Percentiles rank a stretch among this genome's conserved stretches.
Conservation (phyloP, 345 rosid species). For the Laguncularia racemosa region DNA sequence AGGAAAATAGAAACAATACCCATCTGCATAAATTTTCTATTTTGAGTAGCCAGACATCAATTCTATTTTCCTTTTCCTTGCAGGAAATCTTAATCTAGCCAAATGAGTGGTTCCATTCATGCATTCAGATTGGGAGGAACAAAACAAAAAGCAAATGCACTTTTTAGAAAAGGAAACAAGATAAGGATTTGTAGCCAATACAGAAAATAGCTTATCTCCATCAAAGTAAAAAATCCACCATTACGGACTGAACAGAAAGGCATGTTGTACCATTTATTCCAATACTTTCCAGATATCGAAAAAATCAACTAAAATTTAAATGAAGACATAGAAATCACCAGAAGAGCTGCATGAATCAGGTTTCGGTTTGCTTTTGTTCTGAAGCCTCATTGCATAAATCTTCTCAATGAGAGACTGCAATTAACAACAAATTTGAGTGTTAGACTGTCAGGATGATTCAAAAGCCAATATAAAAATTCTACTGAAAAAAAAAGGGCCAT, state of each 20-base stretch:
- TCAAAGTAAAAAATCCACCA: background rate
- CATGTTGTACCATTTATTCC: background rate
- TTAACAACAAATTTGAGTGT: constrained; percentile 1
- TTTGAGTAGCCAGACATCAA: background rate
- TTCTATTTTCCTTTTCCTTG: too few relatives aligned
- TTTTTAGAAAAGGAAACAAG: too few relatives aligned
- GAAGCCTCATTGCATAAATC: constrained; percentile 25
- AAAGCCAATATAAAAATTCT: too few relatives aligned
- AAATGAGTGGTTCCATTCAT: too few relatives aligned
- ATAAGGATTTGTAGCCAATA: too few relatives aligned
- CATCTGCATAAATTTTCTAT: constrained; percentile 33
- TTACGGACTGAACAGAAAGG: background rate
- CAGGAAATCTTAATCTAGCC: too few relatives aligned
- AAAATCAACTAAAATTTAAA: too few relatives aligned
- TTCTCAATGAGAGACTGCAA: constrained; percentile 32
- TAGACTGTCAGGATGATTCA: too few relatives aligned
- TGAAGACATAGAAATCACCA: constrained; percentile 17
- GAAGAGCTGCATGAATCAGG: constrained; percentile 18
- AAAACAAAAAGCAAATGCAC: too few relatives aligned
- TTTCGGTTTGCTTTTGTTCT: constrained; percentile 17
- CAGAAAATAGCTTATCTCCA: background rate
- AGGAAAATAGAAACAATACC: constrained; percentile 11
- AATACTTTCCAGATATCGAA: background rate
- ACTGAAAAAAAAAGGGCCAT: too few relatives aligned
- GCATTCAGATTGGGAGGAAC: too few relatives aligned